Evolutionary conservation across 1,284 basidiomycete species (phyloP), one percentile per base, ranked within the genome.

Genomic region (Ceratobasidium sp.): DNA sequence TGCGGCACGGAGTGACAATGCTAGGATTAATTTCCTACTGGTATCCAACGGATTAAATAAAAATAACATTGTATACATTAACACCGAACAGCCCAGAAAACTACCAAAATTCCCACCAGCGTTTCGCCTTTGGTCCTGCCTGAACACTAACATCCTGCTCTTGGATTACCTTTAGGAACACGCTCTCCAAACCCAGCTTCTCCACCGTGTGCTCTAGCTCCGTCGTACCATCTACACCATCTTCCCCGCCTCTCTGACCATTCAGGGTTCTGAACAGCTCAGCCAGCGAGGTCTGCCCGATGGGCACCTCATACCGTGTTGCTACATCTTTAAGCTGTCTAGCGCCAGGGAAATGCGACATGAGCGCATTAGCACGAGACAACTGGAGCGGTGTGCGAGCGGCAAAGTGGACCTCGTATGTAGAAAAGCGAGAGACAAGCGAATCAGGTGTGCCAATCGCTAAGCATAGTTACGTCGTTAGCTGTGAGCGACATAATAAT

Each of bases 361-460:
- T 92, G 59, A 92, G 85, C 4, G 85, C 82, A 44, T 90, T 88
- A 0, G 90, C 89, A 56, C 85, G 85, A 1, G 82, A 79, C 11
- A 90, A 83, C 57, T 92, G 90, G 74, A 89, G 88, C 5, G 89
- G 87, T 0, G 88, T 89, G 0, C 88, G 89, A 80, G 90, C 90
- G 0, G 89, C 87, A 81, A 95, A 90, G 81, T 95, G 93, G 9
- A 95, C 89, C 82, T 95, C 92, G 83, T 95, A 95, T 1, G 88
- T 89, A 0, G 90, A 90, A 79, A 91, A 91, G 8, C 91, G 89
- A 22, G 87, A 85, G 0, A 89, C 89, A 9, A 95, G 87, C 4
- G 88, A 85, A 11, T 88, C 86, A 0, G 89, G 90, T 0, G 92
- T 92, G 1, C 92, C 92, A 57, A 94, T 85, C 67, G 92, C 90